Base-by-base conservation (phyloP, 108 stramenopile genomes). In the Fistulifera pelliculosa region DNA sequence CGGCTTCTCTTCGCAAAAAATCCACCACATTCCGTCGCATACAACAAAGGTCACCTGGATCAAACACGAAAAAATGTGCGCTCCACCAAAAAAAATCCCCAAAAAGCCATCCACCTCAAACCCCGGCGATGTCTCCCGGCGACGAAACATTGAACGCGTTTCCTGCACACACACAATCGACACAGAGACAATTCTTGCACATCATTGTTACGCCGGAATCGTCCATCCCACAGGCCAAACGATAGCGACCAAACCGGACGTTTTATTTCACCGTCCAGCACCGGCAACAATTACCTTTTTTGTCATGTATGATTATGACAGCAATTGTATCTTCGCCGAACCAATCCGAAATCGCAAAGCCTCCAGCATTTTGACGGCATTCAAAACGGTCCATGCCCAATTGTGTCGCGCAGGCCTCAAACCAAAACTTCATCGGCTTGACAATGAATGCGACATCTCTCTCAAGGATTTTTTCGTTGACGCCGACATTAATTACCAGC, bases 241-340 rank as follows among this genome's bases (percentile, higher is more conserved):
- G 57, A 56, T 66, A 65, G 35, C 38, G 57, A 73, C 39, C 64
- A 60, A 40, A 68, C 73, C 1, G 77, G 77, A n/a, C 16, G 17
- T 22, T 67, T 76, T 41, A 63, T 61, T 11, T 26, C 60, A 8
- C 41, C 52, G 13, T 70, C 69, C 1, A 18, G 28, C 1, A 27
- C 51, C 14, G 65, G 65, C 42, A 55, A 64, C 22, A 25, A 61
- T 19, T 68, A 71, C 47, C 14, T 67, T 14, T n/a, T 55, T 75
- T 16, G 49, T 80, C 10, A 6, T 71, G 7, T 74, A 76, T 47
- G 57, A 62, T 16, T 57, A 52, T 47, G 73, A 67, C 21, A 45
- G 56, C 48, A 69, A 72, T 49, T 21, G 24, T 52, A 79, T 74
- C 55, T 28, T 27, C 1, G 41, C 52, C 12, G 27, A 44, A 11